Base-by-base conservation (phyloP, 1,284 basidiomycete species). In the Wallemia ichthyophaga region DNA sequence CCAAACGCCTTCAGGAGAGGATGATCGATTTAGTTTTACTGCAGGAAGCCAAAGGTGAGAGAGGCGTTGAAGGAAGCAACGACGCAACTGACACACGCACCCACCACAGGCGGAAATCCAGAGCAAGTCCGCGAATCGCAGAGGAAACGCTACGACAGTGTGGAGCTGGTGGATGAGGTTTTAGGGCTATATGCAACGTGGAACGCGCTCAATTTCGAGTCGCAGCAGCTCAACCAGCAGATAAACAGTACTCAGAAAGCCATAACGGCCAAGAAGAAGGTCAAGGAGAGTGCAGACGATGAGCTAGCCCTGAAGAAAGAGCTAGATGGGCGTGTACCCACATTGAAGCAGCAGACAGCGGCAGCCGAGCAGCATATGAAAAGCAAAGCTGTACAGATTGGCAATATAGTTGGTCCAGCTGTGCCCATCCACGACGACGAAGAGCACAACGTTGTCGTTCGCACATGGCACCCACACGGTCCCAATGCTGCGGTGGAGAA, bases 111-210 rank as follows among this genome's bases (percentile, higher is more conserved):
- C 33, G 94, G 92, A 58, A 85, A 95, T 73, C 81, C 89, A n/a
- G 81, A 86, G 65, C 76, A 83, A 67, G 91, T 98, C 64, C 75
- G 82, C 63, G 87, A 89, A 67, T 94, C 88, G 17, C 91, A 98
- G 73, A 76, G 80, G 68, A 92, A 89, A 72, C 79, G 94, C 53
- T 84, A 84, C 5, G 82, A 87, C 56, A 76, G 83, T 25, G 84
- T 85, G 57, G 87, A 91, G 71, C 70, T 95, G 64, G 89, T 96
- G 15, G 89, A 95, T 71, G 84, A 96, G 70, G 80, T 96, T 61
- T 81, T 96, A 63, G 77, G 78, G 65, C 81, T 94, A 77, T 95
- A 96, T 53, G 2, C 19, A 57, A 24, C 23, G 2, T 11, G 17
- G 11, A 57, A n/a, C 60, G 0, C 66, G 86, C 87, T 85, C 74